A percentile compares a stretch with the other conserved stretches of the same genome.
phyloP scores from a whole-genome alignment of 768 basidiomycete genomes.

The Botryobasidium botryosum region DNA sequence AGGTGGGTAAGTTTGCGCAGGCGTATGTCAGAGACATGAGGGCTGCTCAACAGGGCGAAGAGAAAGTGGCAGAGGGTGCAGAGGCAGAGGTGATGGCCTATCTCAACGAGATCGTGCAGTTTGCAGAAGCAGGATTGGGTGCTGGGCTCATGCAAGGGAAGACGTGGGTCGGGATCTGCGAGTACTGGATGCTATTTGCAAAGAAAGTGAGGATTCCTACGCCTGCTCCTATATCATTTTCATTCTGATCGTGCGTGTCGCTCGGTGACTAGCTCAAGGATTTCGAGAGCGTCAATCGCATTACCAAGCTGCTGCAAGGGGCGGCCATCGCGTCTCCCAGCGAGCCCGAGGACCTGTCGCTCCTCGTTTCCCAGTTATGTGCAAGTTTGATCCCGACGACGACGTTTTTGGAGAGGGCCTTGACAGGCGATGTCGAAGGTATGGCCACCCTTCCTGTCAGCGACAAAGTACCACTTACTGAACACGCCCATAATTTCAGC shows the following conservation, averaged over 20 bases:
- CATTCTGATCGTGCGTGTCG: conserved; percentile 31
- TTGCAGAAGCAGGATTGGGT: conserved; percentile 23
- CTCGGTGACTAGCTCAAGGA: conserved; percentile 5
- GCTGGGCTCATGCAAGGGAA: conserved; percentile 30
- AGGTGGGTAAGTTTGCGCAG: conserved; percentile 33
- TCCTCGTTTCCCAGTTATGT: too few relatives aligned
- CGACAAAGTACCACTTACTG: too few relatives aligned
- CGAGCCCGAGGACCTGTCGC: too few relatives aligned
- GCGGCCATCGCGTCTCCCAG: background rate
- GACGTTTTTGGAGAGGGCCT: too few relatives aligned
- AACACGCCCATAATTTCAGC: too few relatives aligned
- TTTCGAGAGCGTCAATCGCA: conserved; percentile 9
- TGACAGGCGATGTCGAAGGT: too few relatives aligned
- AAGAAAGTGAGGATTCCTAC: conserved; percentile 32
- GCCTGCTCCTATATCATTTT: conserved; percentile 26
- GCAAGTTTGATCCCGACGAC: too few relatives aligned
- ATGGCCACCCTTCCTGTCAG: too few relatives aligned
- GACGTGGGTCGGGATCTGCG: conserved; percentile 46
- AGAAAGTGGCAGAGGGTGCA: too few relatives aligned
- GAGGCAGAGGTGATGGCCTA: conserved; percentile 25
- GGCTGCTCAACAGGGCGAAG: too few relatives aligned
- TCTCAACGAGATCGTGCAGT: conserved; percentile 29
- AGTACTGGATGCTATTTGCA: conserved; percentile 54
- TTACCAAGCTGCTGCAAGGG: conserved; percentile 8
- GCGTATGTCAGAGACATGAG: conserved; percentile 27